Conservation (phyloP, 2,329 filamentous ascomycete genomes). For the Tolypocladium pustulatum region DNA sequence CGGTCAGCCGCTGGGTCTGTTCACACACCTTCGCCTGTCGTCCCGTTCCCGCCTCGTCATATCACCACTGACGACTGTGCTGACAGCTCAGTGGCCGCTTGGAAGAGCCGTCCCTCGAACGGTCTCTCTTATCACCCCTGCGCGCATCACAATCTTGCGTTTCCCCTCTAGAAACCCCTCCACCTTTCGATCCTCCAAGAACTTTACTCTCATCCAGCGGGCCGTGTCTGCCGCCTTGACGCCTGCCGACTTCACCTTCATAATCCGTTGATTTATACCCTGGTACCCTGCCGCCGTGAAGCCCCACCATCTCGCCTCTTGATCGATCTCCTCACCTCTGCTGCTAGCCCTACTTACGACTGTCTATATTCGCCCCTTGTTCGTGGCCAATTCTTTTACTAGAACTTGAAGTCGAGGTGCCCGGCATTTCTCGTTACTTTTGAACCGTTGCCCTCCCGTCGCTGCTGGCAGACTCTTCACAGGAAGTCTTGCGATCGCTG, state of each 20-base stretch:
- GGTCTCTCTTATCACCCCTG: neutral
- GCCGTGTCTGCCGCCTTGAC: constrained; percentile 5
- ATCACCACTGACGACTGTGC: neutral
- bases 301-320: neutral
- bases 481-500: neutral
- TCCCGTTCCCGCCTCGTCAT: constrained; percentile 3
- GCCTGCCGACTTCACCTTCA: constrained; percentile 8
- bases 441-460: neutral
- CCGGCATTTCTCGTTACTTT: neutral
- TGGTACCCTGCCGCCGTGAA: neutral
- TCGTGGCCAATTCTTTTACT: neutral
- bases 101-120: neutral
- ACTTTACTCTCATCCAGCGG: neutral
- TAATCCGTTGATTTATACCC: constrained; percentile 8
- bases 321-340: neutral
- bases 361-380: neutral
- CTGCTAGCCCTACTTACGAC: neutral
- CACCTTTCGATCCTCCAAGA: neutral
- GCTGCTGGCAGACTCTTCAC: neutral
- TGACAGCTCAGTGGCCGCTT: neutral
- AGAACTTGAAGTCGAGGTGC: neutral
- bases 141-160: constrained; percentile 13
- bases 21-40: constrained; percentile 9
- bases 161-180: constrained; percentile 4
- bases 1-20: constrained; percentile 32